Percentiles rank a stretch among this genome's conserved stretches.
Evolutionary conservation across 768 basidiomycete genomes (phyloP).

Genomic region (Floccularia luteovirens): DNA sequence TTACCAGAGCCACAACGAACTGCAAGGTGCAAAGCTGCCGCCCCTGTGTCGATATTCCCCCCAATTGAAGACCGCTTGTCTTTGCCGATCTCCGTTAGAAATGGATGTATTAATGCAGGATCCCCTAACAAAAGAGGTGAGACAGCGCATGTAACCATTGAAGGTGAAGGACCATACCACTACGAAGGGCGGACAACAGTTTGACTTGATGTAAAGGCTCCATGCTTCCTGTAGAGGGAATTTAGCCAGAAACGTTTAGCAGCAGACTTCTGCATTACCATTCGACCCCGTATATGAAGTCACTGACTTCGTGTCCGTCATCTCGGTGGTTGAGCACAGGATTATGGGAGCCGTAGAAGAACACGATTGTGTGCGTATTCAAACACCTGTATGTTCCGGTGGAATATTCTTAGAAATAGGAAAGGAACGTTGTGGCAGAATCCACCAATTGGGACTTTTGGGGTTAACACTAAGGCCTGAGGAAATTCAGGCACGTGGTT

Average conservation of each 20-base stretch:
- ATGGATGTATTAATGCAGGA: slow-evolving; percentile 72
- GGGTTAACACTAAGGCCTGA: too few relatives aligned
- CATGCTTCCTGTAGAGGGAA: background rate
- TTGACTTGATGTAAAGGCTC: slow-evolving; percentile 61
- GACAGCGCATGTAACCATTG: background rate
- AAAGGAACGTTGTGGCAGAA: too few relatives aligned
- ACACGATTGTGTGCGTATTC: too few relatives aligned
- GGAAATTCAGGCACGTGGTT: too few relatives aligned
- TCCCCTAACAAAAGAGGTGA: slow-evolving; percentile 41
- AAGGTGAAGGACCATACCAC: slow-evolving; percentile 27
- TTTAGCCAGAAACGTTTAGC: background rate
- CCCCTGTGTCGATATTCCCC: slow-evolving; percentile 52
- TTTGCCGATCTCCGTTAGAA: slow-evolving; percentile 68
- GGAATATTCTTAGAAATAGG: too few relatives aligned
- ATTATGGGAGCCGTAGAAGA: too few relatives aligned
- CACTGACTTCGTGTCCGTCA: too few relatives aligned
- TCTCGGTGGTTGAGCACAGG: too few relatives aligned
- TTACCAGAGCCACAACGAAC: slow-evolving; percentile 73
- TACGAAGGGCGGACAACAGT: slow-evolving; percentile 53
- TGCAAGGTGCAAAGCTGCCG: slow-evolving; percentile 74
- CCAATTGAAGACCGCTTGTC: slow-evolving; percentile 46
- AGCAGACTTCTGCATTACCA: too few relatives aligned
- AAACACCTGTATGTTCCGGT: too few relatives aligned
- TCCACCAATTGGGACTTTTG: too few relatives aligned
- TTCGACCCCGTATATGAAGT: too few relatives aligned